phyloP scores from a whole-genome alignment of 2,329 filamentous ascomycete species.

The Bipolaris victoriae region DNA sequence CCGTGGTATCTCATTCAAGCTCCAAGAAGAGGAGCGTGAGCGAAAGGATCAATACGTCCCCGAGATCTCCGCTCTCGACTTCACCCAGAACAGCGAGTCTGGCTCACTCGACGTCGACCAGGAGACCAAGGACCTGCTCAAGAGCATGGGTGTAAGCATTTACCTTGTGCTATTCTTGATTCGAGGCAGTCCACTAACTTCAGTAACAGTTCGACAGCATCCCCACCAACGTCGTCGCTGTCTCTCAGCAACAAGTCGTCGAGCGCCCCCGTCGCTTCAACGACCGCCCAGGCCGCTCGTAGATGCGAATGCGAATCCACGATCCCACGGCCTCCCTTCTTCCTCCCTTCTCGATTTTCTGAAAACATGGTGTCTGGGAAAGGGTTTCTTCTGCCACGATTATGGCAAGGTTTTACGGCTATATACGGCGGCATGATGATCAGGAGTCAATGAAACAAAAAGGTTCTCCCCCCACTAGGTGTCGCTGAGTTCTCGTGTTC shows the following conservation, averaged over 20 bases:
- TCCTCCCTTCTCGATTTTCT: constrained; percentile 41
- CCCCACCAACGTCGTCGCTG: constrained; percentile 92
- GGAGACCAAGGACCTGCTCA: constrained; percentile 99
- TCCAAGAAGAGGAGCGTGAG: constrained; percentile 99
- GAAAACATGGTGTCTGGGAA: constrained; percentile 76
- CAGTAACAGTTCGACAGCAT: constrained; percentile 85
- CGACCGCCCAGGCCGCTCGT: constrained; percentile 60
- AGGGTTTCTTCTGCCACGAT: constrained; percentile 91
- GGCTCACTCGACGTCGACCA: constrained; percentile 93
- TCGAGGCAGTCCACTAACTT: constrained; percentile 15
- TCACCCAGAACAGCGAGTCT: constrained; percentile 90
- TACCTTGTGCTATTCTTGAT: neutral
- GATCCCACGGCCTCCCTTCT: constrained; percentile 57
- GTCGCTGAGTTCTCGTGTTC: constrained; percentile 75
- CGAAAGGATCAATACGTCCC: constrained; percentile 99
- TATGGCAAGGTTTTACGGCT: constrained; percentile 79
- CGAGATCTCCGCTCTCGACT: constrained; percentile 98
- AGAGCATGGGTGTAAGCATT: constrained; percentile 93
- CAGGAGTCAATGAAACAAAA: constrained; percentile 63
- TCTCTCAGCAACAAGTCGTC: constrained; percentile 83
- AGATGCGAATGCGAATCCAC: constrained; percentile 24
- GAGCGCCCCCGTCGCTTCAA: constrained; percentile 85
- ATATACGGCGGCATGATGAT: constrained; percentile 73
- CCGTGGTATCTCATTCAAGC: constrained; percentile 99
- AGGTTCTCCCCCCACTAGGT: constrained; percentile 67